These are phyloP conservation scores for Ilyonectria sp. DNA, from an alignment of 2,329 filamentous ascomycete genomes.

Conservation along the genomic window DNA sequence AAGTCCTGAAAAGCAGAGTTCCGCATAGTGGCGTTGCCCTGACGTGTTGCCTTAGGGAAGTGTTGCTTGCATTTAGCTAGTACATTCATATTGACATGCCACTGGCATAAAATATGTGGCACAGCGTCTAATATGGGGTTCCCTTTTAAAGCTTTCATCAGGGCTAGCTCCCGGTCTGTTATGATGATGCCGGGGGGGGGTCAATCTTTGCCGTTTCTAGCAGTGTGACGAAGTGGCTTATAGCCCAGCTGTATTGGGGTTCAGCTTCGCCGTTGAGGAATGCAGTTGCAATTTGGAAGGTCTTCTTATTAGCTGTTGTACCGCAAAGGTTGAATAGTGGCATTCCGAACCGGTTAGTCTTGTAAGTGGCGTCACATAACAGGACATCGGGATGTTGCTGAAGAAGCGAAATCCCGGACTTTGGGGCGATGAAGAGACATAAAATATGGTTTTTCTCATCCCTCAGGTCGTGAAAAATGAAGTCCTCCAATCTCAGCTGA, in stretches of 20 bases:
- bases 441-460: not conserved
- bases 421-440: not conserved
- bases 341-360: not conserved
- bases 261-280: not conserved
- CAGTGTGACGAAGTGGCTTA: too few relatives aligned
- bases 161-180: too few relatives aligned
- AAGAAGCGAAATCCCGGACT: not conserved
- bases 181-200: too few relatives aligned
- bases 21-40: too few relatives aligned
- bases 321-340: not conserved
- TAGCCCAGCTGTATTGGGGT: not conserved
- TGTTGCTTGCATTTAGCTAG: too few relatives aligned
- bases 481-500: not conserved
- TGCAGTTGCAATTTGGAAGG: conserved; percentile 2
- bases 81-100: too few relatives aligned
- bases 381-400: not conserved
- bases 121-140: too few relatives aligned
- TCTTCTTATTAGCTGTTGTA: not conserved
- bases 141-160: too few relatives aligned
- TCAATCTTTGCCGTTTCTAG: too few relatives aligned
- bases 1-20: too few relatives aligned
- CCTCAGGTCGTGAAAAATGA: not conserved
- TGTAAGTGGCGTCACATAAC: not conserved
- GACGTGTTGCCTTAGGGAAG: too few relatives aligned
- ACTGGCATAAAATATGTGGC: too few relatives aligned